Percentiles rank a stretch among this genome's conserved stretches.
Evolutionary conservation across 202 grass and related monocot genomes (phyloP).

Genomic region (Alloteropsis angusta): DNA sequence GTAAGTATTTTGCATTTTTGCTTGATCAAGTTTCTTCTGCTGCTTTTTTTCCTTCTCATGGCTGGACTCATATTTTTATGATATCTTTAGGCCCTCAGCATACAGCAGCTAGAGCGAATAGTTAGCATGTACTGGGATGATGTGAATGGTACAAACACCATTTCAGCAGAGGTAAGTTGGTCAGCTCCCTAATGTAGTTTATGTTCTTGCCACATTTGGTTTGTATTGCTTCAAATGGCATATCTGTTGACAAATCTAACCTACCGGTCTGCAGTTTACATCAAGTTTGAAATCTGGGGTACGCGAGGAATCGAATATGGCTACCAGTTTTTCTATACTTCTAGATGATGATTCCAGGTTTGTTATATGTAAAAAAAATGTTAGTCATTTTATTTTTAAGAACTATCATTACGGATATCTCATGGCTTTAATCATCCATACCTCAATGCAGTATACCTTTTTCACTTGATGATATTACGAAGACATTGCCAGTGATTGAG

Average conservation of each 20-base stretch:
- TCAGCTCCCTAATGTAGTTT: slow-evolving; percentile 8
- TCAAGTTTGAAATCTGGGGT: slow-evolving; percentile 66
- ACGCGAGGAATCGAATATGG: slow-evolving; percentile 60
- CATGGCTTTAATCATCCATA: slow-evolving; percentile 6
- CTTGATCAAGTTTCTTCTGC: slow-evolving; percentile 23
- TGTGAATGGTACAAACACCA: slow-evolving; percentile 74
- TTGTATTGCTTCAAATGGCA: slow-evolving; percentile 8
- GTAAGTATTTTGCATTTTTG: slow-evolving; percentile 47
- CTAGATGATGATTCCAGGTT: slow-evolving; percentile 86
- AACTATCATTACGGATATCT: background rate
- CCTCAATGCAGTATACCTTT: slow-evolving; percentile 71
- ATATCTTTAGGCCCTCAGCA: slow-evolving; percentile 64
- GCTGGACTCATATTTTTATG: slow-evolving; percentile 27
- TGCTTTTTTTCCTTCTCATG: slow-evolving; percentile 11
- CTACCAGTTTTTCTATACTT: slow-evolving; percentile 56
- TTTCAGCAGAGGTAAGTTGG: slow-evolving; percentile 69
- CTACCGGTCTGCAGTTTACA: slow-evolving; percentile 43
- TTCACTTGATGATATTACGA: slow-evolving; percentile 78
- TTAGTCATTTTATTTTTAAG: background rate
- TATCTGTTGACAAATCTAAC: slow-evolving; percentile 5
- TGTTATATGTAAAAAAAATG: slow-evolving; percentile 23
- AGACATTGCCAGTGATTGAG: slow-evolving; percentile 63
- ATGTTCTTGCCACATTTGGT: slow-evolving; percentile 15
- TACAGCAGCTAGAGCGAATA: slow-evolving; percentile 81
- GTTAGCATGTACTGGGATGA: slow-evolving; percentile 91